Evolutionary conservation across 208 protist genomes (phyloP).

Genomic region (Leishmania tarentolae): DNA sequence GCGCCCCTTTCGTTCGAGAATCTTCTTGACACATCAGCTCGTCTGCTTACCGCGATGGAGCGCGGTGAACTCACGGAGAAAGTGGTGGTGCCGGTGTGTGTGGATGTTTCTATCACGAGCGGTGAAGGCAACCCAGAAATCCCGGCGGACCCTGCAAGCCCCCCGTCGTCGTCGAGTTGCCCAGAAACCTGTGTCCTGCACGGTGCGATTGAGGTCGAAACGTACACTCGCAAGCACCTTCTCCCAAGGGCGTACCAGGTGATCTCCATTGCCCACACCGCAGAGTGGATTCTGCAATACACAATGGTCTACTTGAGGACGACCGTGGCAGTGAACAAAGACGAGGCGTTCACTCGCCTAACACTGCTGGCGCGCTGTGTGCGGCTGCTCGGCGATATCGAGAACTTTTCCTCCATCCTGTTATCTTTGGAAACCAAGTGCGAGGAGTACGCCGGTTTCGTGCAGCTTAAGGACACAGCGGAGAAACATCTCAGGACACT

Average conservation of each 20-base stretch:
- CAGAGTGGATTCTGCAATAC: constrained; percentile 88
- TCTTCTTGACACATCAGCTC: constrained; percentile 51
- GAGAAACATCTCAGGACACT: constrained; percentile 54
- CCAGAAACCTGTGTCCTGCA: constrained; percentile 28
- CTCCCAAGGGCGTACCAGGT: constrained; percentile 46
- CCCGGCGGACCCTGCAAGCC: neutral
- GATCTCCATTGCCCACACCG: constrained; percentile 55
- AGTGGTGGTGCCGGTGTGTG: constrained; percentile 47
- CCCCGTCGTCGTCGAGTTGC: neutral
- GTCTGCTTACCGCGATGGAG: constrained; percentile 58
- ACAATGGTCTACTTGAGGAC: constrained; percentile 80
- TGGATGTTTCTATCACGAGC: neutral
- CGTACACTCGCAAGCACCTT: constrained; percentile 50
- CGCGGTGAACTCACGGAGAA: constrained; percentile 48
- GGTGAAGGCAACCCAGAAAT: neutral
- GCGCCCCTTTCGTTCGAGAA: constrained; percentile 58
- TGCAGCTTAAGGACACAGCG: constrained; percentile 36
- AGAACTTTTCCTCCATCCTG: constrained; percentile 71
- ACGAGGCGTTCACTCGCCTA: constrained; percentile 66
- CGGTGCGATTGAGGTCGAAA: constrained; percentile 68
- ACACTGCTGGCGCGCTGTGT: constrained; percentile 76
- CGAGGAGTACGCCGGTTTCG: constrained; percentile 76
- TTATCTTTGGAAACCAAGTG: constrained; percentile 63
- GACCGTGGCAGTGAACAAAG: constrained; percentile 32
- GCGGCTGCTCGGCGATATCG: constrained; percentile 65